Percentiles rank a stretch among this genome's conserved stretches.
These are phyloP conservation scores for Tolypocladium endophyticum DNA, from an alignment of 2,329 filamentous ascomycete species.

Conservation along the genomic window DNA sequence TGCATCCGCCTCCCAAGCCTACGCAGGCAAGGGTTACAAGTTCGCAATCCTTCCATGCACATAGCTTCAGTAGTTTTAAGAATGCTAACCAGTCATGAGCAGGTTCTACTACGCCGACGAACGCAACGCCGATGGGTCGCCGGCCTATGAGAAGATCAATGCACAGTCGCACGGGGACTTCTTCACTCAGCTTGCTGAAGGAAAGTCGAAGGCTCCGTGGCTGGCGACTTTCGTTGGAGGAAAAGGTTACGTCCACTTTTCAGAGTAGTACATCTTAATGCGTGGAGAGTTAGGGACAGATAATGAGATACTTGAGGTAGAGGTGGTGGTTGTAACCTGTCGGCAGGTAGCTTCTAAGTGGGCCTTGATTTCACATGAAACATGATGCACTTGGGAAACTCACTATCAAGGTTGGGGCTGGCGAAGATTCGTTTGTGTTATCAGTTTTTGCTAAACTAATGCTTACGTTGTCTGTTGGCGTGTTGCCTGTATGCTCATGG, in stretches of 20 bases:
- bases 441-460: too few relatives aligned
- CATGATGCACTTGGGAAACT: neutral
- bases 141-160: neutral
- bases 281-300: too few relatives aligned
- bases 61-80: too few relatives aligned
- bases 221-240: neutral
- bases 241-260: neutral
- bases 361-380: neutral
- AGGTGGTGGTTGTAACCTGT: too few relatives aligned
- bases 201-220: neutral
- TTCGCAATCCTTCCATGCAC: neutral
- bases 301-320: too few relatives aligned
- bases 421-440: too few relatives aligned
- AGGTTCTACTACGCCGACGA: neutral
- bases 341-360: too few relatives aligned
- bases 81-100: neutral
- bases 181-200: neutral
- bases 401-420: neutral
- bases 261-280: neutral
- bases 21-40: neutral
- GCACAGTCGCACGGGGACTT: neutral
- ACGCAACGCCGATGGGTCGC: neutral
- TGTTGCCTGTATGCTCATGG: neutral
- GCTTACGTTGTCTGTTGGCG: neutral
- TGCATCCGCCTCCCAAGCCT: neutral